Percentiles rank a stretch among this genome's conserved stretches.
phyloP scores from a whole-genome alignment of 1,284 basidiomycete genomes.

The Sanguinoderma infundibulare region DNA sequence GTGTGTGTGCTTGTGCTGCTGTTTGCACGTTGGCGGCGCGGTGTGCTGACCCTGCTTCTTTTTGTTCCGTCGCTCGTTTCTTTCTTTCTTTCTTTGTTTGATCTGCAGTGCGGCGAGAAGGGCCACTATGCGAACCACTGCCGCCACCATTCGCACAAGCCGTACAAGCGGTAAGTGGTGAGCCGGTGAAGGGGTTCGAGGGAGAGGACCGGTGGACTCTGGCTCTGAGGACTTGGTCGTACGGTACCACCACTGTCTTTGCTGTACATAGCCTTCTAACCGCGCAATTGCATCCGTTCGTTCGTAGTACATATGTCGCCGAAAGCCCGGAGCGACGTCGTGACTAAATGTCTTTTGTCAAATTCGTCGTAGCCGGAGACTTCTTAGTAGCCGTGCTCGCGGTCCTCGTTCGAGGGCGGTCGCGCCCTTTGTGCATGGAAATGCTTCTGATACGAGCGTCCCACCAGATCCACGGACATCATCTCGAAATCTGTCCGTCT shows the following conservation, averaged over 20 bases:
- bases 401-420: too few relatives aligned
- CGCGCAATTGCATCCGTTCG: conserved; percentile 4
- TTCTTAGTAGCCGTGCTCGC: too few relatives aligned
- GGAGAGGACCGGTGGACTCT: background rate
- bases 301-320: background rate
- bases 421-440: too few relatives aligned
- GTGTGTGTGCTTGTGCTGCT: conserved; percentile 21
- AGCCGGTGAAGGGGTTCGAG: background rate
- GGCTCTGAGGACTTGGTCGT: background rate
- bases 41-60: too few relatives aligned
- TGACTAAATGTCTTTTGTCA: too few relatives aligned
- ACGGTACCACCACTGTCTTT: background rate
- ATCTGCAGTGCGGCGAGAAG: conserved; percentile 78
- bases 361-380: too few relatives aligned
- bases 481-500: background rate
- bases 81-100: conserved; percentile 1
- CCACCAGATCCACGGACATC: background rate
- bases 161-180: conserved; percentile 63
- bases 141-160: conserved; percentile 66
- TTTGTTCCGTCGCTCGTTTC: conserved; percentile 14
- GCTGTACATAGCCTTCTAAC: conserved; percentile 10
- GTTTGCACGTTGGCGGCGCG: conserved; percentile 13
- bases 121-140: conserved; percentile 97
- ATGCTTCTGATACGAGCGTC: background rate
- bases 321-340: too few relatives aligned